Percentiles rank a stretch among this genome's conserved stretches.
Evolutionary conservation across 805 yeast species (phyloP).

Genomic region (Babjeviella inositovora): DNA sequence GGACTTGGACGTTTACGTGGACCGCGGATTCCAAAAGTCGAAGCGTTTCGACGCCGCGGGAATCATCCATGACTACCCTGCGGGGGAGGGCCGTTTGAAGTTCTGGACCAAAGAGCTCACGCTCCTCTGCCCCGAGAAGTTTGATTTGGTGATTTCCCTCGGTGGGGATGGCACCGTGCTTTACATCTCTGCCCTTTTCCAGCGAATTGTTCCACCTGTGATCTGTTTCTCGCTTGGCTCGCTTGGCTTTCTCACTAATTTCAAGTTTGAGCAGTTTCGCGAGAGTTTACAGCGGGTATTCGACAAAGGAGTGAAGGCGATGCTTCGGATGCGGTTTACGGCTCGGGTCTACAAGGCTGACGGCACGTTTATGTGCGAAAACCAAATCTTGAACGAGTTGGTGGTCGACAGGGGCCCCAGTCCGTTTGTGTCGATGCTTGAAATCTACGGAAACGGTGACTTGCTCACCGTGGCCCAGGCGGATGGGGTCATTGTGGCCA

Average conservation of each 20-base stretch:
- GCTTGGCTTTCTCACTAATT: conserved; percentile 82
- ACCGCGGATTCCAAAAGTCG: conserved; percentile 43
- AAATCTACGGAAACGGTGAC: conserved; percentile 76
- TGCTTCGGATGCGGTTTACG: conserved; percentile 76
- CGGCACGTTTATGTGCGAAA: conserved; percentile 41
- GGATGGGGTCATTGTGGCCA: conserved; percentile 82
- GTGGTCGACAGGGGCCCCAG: conserved; percentile 91
- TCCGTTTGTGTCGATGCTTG: conserved; percentile 82
- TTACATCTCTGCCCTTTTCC: conserved; percentile 77
- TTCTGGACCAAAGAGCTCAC: conserved; percentile 53
- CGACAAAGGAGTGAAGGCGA: conserved; percentile 57
- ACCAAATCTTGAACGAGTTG: conserved; percentile 78
- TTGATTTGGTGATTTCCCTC: conserved; percentile 71
- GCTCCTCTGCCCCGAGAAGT: conserved; percentile 14
- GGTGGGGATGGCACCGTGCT: conserved; percentile 98
- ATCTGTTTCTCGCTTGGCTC: conserved; percentile 83
- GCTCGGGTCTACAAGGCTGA: conserved; percentile 50
- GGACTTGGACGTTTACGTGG: conserved; percentile 49
- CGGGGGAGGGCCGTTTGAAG: conserved; percentile 26
- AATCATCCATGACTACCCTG: conserved; percentile 28
- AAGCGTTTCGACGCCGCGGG: conserved; percentile 46
- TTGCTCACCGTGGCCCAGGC: conserved; percentile 84
- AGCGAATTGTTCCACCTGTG: conserved; percentile 79
- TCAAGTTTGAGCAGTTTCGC: conserved; percentile 60
- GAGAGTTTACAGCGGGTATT: conserved; percentile 39